Evolutionary conservation across 306 rosid species (phyloP).

Genomic region (Oxytropis ochrocephala): DNA sequence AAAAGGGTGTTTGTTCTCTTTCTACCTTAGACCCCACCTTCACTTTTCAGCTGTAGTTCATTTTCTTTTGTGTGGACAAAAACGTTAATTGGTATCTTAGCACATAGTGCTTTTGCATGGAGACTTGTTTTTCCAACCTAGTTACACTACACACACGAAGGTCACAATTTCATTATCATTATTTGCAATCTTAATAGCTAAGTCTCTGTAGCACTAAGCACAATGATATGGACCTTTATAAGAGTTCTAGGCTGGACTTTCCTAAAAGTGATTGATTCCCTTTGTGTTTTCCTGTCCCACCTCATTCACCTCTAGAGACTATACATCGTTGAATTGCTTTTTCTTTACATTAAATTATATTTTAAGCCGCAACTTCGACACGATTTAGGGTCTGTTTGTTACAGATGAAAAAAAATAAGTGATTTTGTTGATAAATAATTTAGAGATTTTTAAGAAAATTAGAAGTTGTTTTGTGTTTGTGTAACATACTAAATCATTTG

Average conservation of each 20-base stretch:
- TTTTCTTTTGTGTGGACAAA: not conserved
- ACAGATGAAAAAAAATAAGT: too few species aligned
- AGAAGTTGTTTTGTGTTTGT: too few species aligned
- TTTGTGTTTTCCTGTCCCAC: conserved; percentile 26
- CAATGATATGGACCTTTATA: conserved; percentile 21
- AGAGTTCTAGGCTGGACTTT: conserved; percentile 64
- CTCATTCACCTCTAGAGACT: not conserved
- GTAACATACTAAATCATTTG: too few species aligned
- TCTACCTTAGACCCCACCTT: not conserved
- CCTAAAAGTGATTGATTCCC: conserved; percentile 34
- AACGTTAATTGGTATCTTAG: not conserved
- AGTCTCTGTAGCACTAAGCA: conserved; percentile 33
- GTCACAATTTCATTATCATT: conserved; percentile 22
- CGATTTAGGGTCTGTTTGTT: too few species aligned
- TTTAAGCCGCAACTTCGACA: not conserved
- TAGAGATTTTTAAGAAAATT: too few species aligned
- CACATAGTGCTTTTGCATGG: conserved; percentile 12
- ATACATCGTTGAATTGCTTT: not conserved
- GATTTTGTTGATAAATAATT: too few species aligned
- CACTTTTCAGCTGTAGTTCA: not conserved
- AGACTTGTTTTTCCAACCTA: conserved; percentile 15
- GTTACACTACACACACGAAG: conserved; percentile 1
- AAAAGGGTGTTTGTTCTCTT: not conserved
- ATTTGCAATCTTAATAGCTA: conserved; percentile 53
- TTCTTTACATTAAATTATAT: not conserved